These are phyloP conservation scores for Epichloe amarillans DNA, from an alignment of 2,329 filamentous ascomycete species.

Conservation along the genomic window DNA sequence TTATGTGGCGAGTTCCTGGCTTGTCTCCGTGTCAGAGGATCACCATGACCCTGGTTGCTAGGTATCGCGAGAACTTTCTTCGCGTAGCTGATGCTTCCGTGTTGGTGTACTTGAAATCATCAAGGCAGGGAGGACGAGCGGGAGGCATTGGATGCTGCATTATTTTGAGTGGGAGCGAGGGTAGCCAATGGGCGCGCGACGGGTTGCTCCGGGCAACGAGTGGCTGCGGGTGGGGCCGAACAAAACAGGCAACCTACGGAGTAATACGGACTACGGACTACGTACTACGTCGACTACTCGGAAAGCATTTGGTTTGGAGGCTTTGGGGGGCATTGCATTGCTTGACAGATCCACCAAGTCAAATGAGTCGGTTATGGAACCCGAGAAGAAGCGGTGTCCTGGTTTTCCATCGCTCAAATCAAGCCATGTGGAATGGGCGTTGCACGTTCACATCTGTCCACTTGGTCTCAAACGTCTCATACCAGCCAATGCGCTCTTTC, in stretches of 20 bases:
- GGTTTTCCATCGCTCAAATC: too few relatives aligned
- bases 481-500: too few relatives aligned
- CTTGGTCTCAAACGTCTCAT: too few relatives aligned
- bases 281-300: too few relatives aligned
- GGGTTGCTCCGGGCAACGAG: conserved; percentile 20
- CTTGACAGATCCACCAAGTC: neutral
- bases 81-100: conserved; percentile 19
- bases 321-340: neutral
- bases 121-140: conserved; percentile 5
- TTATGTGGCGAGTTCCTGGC: neutral
- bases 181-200: conserved; percentile 17
- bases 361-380: neutral
- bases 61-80: conserved; percentile 12
- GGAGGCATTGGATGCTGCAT: neutral
- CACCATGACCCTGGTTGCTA: conserved; percentile 23
- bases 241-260: neutral
- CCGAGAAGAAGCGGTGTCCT: neutral
- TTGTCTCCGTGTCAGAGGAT: conserved; percentile 25
- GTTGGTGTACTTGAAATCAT: conserved; percentile 11
- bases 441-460: too few relatives aligned
- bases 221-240: neutral
- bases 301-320: too few relatives aligned
- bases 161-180: conserved; percentile 15
- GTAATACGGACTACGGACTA: too few relatives aligned
- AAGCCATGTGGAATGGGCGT: neutral